A percentile compares a stretch with the other conserved stretches of the same genome.
Conservation (phyloP, 768 basidiomycete genomes). For the Cystobasidium ongulense region DNA sequence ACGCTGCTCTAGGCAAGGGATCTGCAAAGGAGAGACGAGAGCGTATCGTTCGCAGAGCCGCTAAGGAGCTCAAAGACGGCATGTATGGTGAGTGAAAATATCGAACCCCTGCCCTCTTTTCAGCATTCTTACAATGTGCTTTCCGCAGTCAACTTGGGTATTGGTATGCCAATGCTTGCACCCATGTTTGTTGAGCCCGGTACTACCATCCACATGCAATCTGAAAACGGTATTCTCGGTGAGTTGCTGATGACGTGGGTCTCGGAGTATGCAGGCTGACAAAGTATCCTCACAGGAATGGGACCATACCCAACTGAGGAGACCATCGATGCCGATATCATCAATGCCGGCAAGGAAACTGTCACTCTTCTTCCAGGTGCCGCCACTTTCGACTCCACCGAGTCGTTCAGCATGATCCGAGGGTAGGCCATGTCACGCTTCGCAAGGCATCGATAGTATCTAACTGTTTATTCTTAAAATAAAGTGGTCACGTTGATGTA, state of each 20-base stretch:
- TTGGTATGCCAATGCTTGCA: conserved; percentile 48
- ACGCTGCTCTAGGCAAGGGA: conserved; percentile 38
- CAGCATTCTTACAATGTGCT: conserved; percentile 21
- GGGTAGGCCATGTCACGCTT: conserved; percentile 46
- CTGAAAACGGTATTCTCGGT: conserved; percentile 48
- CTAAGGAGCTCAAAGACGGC: conserved; percentile 75
- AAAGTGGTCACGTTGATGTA: conserved; percentile 73
- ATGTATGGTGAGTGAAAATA: conserved; percentile 13
- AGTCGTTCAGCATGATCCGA: conserved; percentile 96
- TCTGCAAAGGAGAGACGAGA: conserved; percentile 47
- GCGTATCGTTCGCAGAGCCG: conserved; percentile 74
- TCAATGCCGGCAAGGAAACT: conserved; percentile 92
- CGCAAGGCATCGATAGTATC: not conserved
- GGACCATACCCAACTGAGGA: conserved; percentile 47
- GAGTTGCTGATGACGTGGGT: not conserved
- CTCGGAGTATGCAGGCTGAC: not conserved
- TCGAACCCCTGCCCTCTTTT: not conserved
- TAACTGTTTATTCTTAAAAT: not conserved
- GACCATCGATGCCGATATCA: conserved; percentile 57
- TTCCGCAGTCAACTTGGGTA: conserved; percentile 45
- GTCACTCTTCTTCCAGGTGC: conserved; percentile 86
- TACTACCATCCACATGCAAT: conserved; percentile 47
- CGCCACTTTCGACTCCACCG: conserved; percentile 82
- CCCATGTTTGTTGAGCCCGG: conserved; percentile 46
- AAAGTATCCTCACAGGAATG: conserved; percentile 41